phyloP scores from a whole-genome alignment of 345 rosid species.

The rapeseed (Brassica napus) region Da-Ae NC_063438.1:2599001-2599500 shows the following conservation, averaged over 20 bases:
- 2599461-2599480: not conserved
- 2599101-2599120: conserved; percentile 18
- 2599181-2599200: not conserved
- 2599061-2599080: conserved; percentile 37
- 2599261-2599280: conserved; percentile 13
- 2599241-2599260: conserved; percentile 7
- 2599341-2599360: conserved; percentile 23
- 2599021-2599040: conserved; percentile 17
- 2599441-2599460: conserved; percentile 26
- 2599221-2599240: conserved; percentile 2
- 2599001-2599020: conserved; percentile 35
- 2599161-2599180: conserved; percentile 20
- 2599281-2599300: not conserved
- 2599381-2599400: conserved; percentile 34
- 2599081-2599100: conserved; percentile 29
- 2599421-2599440: conserved; percentile 15
- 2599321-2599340: conserved; percentile 34
- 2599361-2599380: conserved; percentile 31
- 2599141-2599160: conserved; percentile 22
- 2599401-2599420: conserved; percentile 25
- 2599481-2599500: not conserved
- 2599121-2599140: conserved; percentile 26
- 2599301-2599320: conserved; percentile 5
- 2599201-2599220: conserved; percentile 1
- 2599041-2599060: conserved; percentile 33